Conservation (phyloP, 1,284 basidiomycete genomes). For the Irpex sp. region DNA sequence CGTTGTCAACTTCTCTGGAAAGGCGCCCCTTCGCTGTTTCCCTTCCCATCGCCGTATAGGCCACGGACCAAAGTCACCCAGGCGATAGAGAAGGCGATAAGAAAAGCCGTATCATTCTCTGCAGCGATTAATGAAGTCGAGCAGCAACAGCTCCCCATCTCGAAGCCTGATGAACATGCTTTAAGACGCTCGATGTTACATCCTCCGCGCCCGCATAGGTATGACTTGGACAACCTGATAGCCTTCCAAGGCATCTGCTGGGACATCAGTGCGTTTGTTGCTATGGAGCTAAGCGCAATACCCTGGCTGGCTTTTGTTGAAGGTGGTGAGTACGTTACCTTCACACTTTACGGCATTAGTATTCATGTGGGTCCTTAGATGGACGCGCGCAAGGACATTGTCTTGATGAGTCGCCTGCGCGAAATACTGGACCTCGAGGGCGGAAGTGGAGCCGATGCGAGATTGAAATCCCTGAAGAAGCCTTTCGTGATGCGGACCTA, state of each 20-base stretch:
- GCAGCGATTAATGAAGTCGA: too few species aligned
- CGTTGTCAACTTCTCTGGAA: background rate
- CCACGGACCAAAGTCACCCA: too few species aligned
- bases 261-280: conserved; percentile 15
- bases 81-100: too few species aligned
- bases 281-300: conserved; percentile 20
- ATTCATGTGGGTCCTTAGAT: background rate
- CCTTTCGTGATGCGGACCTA: background rate
- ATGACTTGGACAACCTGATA: conserved; percentile 1
- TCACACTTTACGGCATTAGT: background rate
- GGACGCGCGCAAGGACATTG: background rate
- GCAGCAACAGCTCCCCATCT: too few species aligned
- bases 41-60: too few species aligned
- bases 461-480: background rate
- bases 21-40: background rate
- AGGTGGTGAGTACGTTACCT: background rate
- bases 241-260: conserved; percentile 7
- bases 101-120: too few species aligned
- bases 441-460: background rate
- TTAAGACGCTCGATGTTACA: background rate
- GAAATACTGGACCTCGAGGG: background rate
- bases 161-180: too few species aligned
- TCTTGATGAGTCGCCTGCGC: background rate
- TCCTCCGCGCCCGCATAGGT: background rate
- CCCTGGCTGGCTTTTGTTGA: conserved; percentile 17